Percentiles rank a stretch among this genome's conserved stretches.
These are phyloP conservation scores for Cytospora mali DNA, from an alignment of 2,329 filamentous ascomycete genomes.

Conservation along the genomic window DNA sequence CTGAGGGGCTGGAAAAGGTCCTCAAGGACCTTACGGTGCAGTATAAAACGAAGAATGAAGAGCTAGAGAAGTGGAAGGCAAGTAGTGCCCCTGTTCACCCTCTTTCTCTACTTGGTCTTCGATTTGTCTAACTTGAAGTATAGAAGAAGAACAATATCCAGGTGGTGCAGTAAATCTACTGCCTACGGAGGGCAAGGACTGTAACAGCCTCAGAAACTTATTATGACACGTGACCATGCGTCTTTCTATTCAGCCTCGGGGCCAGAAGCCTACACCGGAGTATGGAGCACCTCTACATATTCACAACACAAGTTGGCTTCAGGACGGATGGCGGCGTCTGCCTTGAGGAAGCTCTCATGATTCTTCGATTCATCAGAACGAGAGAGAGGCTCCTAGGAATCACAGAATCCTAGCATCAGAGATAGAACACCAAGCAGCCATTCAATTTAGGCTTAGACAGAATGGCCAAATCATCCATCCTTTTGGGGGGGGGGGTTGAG, in stretches of 20 bases:
- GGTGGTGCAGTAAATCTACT: conserved; percentile 67
- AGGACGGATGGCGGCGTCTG: conserved; percentile 5
- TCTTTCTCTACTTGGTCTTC: not conserved
- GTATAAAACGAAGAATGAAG: conserved; percentile 91
- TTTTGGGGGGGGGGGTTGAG: conserved; percentile 7
- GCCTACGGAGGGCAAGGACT: not conserved
- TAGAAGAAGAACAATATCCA: conserved; percentile 91
- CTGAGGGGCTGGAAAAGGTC: conserved; percentile 90
- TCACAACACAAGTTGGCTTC: not conserved
- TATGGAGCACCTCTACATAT: not conserved
- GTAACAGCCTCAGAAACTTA: not conserved
- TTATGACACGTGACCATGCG: not conserved
- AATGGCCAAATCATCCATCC: conserved; percentile 12
- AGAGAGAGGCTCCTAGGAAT: conserved; percentile 25
- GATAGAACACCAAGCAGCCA: conserved; percentile 32
- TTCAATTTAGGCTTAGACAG: conserved; percentile 30
- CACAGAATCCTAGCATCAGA: conserved; percentile 26
- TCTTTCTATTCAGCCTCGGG: not conserved
- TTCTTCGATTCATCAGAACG: not conserved
- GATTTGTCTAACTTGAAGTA: conserved; percentile 26
- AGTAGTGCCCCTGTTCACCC: conserved; percentile 33
- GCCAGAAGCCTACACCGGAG: not conserved
- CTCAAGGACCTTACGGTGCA: conserved; percentile 94
- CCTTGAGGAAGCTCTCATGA: not conserved
- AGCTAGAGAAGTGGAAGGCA: conserved; percentile 99